Evolutionary conservation across 2,329 filamentous ascomycete species (phyloP).

Genomic region (Furcasterigmium sp.): DNA sequence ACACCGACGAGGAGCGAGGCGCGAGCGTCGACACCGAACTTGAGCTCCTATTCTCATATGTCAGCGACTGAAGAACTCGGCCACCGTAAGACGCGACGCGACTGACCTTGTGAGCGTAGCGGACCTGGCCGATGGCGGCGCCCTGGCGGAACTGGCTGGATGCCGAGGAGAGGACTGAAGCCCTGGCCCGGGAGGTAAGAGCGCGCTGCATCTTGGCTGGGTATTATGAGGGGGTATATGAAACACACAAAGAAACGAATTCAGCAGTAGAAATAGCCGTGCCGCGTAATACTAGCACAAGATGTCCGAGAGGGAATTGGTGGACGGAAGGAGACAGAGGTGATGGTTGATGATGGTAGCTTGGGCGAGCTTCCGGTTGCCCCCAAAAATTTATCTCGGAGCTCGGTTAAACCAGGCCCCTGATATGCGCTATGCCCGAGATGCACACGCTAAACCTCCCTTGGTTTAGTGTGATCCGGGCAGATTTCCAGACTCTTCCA

Average conservation of each 20-base stretch:
- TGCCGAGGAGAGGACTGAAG: conserved; percentile 71
- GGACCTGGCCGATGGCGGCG: conserved; percentile 71
- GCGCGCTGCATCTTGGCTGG: conserved; percentile 83
- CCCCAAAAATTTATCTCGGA: conserved; percentile 36
- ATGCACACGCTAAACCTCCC: conserved; percentile 20
- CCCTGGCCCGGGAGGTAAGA: conserved; percentile 74
- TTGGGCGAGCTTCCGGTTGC: conserved; percentile 13
- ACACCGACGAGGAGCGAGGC: conserved; percentile 88
- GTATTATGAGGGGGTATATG: conserved; percentile 21
- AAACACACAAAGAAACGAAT: conserved; percentile 22
- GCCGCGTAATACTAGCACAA: background rate
- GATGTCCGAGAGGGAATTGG: conserved; percentile 13
- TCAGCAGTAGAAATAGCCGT: conserved; percentile 21
- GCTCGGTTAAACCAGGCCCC: conserved; percentile 34
- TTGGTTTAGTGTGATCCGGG: conserved; percentile 19
- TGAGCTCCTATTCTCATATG: conserved; percentile 67
- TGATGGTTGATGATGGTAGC: conserved; percentile 8
- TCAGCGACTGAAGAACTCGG: conserved; percentile 19
- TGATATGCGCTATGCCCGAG: conserved; percentile 15
- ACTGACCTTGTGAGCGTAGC: conserved; percentile 93
- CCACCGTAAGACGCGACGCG: conserved; percentile 13
- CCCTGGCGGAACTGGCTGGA: conserved; percentile 59
- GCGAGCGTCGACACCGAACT: conserved; percentile 94
- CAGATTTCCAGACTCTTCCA: conserved; percentile 31
- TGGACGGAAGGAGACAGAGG: conserved; percentile 17